A percentile compares a stretch with the other conserved stretches of the same genome.
These are phyloP conservation scores for Debaryomycetaceae sp. DNA, from an alignment of 1,139 yeast genomes.

Conservation along the genomic window DNA sequence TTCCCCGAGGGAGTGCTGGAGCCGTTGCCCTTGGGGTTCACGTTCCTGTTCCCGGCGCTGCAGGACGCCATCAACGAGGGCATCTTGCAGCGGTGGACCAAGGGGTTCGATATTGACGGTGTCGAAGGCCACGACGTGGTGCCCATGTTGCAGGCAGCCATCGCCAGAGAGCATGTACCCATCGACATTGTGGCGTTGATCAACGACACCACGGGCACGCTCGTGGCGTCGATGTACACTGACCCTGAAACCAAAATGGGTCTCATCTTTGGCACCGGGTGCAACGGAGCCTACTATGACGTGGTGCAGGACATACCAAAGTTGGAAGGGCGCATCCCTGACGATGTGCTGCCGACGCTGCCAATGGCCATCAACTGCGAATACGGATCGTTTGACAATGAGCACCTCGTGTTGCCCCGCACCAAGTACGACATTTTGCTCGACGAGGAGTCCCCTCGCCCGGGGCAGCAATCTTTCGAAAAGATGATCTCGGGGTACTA, in stretches of 20 bases:
- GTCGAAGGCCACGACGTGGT: slow-evolving; percentile 96
- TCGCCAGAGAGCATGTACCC: slow-evolving; percentile 63
- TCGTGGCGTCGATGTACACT: slow-evolving; percentile 91
- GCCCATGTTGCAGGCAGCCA: slow-evolving; percentile 78
- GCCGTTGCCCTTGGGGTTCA: slow-evolving; percentile 81
- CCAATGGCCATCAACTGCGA: slow-evolving; percentile 98
- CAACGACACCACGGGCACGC: slow-evolving; percentile 96
- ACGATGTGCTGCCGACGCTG: slow-evolving; percentile 58
- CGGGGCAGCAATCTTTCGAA: slow-evolving; percentile 93
- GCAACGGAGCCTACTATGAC: slow-evolving; percentile 96
- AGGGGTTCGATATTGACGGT: slow-evolving; percentile 90
- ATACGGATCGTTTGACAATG: slow-evolving; percentile 96
- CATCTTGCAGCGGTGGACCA: slow-evolving; percentile 92
- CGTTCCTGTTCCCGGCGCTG: slow-evolving; percentile 90
- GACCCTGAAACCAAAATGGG: slow-evolving; percentile 92
- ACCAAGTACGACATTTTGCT: slow-evolving; percentile 79
- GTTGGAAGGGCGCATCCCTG: slow-evolving; percentile 64
- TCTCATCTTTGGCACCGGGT: slow-evolving; percentile 95
- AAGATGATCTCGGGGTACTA: slow-evolving; percentile 98
- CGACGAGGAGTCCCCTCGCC: slow-evolving; percentile 89
- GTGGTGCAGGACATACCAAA: slow-evolving; percentile 71
- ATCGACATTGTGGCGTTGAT: slow-evolving; percentile 86
- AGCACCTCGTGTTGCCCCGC: slow-evolving; percentile 78
- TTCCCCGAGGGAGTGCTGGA: slow-evolving; percentile 54
- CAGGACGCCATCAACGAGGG: slow-evolving; percentile 84